Conservation (phyloP, 495 filamentous ascomycete genomes). For the Neurospora sp. region DNA sequence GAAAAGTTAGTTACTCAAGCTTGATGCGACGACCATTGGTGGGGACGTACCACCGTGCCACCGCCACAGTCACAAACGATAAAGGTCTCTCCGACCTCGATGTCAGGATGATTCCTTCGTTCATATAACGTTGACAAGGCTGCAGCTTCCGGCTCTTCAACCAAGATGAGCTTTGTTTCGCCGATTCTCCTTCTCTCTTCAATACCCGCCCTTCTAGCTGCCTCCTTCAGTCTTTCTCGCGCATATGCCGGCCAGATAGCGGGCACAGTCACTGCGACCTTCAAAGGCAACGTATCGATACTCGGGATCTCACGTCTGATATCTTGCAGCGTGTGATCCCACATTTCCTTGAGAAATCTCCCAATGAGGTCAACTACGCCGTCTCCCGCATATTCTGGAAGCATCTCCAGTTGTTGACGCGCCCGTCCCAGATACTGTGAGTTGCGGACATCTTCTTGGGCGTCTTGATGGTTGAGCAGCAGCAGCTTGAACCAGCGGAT, state of each 20-base stretch:
- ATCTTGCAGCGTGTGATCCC: conserved; percentile 13
- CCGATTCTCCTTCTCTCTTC: neutral
- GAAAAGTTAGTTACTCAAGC: neutral
- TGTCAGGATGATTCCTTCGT: neutral
- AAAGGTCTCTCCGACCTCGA: neutral
- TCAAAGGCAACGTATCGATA: conserved; percentile 11
- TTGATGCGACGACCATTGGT: neutral
- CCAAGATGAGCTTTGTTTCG: neutral
- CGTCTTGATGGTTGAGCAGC: conserved; percentile 13
- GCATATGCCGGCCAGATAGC: conserved; percentile 23
- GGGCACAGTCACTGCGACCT: conserved; percentile 20
- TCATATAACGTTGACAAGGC: conserved; percentile 1
- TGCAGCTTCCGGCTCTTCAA: neutral
- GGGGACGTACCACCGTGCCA: neutral
- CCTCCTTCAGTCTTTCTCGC: conserved; percentile 10
- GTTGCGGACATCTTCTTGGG: conserved; percentile 5
- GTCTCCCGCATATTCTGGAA: neutral
- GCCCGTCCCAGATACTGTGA: conserved; percentile 3
- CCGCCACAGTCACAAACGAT: conserved; percentile 1
- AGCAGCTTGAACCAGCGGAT: conserved; percentile 23
- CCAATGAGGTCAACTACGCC: conserved; percentile 3
- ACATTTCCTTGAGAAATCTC: conserved; percentile 11
- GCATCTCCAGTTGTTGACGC: conserved; percentile 1
- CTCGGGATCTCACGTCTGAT: conserved; percentile 1
- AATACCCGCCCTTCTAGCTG: conserved; percentile 12